Base-by-base conservation (phyloP, 1,139 yeast genomes). In the Pichia terricola region DNA sequence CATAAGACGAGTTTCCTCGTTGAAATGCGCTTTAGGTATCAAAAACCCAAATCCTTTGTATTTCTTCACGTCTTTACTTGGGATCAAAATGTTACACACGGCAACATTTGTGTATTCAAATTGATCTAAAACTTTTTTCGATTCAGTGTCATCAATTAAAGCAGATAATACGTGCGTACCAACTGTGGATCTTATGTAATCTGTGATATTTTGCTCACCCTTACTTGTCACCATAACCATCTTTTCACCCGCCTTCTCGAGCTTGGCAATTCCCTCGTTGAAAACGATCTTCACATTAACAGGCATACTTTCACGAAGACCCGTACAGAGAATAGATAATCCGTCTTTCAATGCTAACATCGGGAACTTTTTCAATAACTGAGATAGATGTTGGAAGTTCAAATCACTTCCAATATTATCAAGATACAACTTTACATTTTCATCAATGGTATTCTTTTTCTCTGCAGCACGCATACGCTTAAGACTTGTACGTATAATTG, bases 11-110 rank as follows among this genome's bases (percentile, higher is more conserved):
- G 79, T 81, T 1, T 77, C 73, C 3, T 11, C 11, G 54, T 85
- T 82, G 43, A 46, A 53, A 53, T 50, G 63, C 56, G 38, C 64
- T 57, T 64, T 71, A 35, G 98, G 98, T 3, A 87, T 85, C 44
- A 91, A 70, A 55, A 84, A 87, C 2, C 98, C 98, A 68, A 91
- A 91, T 41, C 96, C 95, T 34, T 51, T 53, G 28, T 53, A 50
- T 9, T 58, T 51, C 34, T 56, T 48, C 4, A 63, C 59, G 25
- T 66, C 61, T 38, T 65, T 65, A 34, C 63, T 64, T 1, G 81
- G 81, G 37, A 78, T 67, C 55, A 72, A 80, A 5, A 80, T 65
- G 54, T 85, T 85, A 30, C 77, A 80, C 51, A 85, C 65, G 38
- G 74, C 67, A 26, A 85, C 75, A 43, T 75, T 71, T 3, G 76